Evolutionary conservation across 352 stramenopile species (phyloP).

Genomic region (Peronosclerospora sorghi): DNA sequence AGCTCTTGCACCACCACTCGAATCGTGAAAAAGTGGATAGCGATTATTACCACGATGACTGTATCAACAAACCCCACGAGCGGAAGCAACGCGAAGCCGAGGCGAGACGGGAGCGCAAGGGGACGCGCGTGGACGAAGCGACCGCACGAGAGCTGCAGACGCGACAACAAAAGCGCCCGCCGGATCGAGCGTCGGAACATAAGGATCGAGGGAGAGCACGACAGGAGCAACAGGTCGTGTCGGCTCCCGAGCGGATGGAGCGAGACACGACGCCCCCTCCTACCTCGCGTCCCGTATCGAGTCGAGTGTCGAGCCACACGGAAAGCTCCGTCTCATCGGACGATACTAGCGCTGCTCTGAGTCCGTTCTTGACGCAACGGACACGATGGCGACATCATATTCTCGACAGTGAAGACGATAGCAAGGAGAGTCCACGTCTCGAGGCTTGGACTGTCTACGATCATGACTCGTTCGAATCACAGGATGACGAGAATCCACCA

Average conservation of each 20-base stretch:
- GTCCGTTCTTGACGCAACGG: no score
- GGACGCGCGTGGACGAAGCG: background rate
- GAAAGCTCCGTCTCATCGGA: background rate
- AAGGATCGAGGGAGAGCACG: constrained; percentile 1
- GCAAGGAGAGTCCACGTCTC: background rate
- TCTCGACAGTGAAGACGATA: constrained; percentile 20
- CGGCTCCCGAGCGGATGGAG: constrained; percentile 8
- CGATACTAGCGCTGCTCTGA: background rate
- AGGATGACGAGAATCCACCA: background rate
- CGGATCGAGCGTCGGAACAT: background rate
- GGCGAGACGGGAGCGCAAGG: constrained; percentile 1
- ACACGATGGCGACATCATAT: constrained; percentile 25
- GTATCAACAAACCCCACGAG: constrained; percentile 10
- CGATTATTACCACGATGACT: constrained; percentile 56
- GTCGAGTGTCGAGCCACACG: background rate
- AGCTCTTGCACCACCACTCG: constrained; percentile 27
- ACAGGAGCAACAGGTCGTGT: constrained; percentile 1
- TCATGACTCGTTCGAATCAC: background rate
- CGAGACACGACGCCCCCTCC: no score
- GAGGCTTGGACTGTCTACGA: background rate
- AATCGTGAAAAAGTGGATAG: constrained; percentile 29
- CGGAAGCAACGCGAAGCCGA: constrained; percentile 13
- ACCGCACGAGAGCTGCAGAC: background rate
- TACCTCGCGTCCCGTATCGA: no score
- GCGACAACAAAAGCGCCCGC: no score